Base-by-base conservation (phyloP, 805 yeast genomes). In the Saccharomycopsis sp. region DNA sequence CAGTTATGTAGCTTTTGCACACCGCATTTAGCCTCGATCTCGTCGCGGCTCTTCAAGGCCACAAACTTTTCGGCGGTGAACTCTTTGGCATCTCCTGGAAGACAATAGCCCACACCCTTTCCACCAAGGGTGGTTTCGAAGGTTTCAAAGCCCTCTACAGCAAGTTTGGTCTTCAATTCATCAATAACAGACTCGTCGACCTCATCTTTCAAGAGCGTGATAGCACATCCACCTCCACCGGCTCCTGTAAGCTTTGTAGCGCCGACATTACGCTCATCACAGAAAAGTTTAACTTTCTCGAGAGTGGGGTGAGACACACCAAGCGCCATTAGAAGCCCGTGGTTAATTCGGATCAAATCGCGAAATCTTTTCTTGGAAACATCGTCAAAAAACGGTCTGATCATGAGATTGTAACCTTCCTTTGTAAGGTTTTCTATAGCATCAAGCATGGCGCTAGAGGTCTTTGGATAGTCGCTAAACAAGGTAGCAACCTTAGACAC, bases 191-290 rank as follows among this genome's bases (percentile, higher is more conserved):
- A 68, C 19, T 70, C 75, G 0, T 65, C 64, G 1, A 70, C 72
- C 1, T 73, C 75, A 47, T 79, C 83, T 17, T 65, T 64, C 15
- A 92, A 75, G 44, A 94, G 72, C 0, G 98, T 94, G 58, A 94
- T 86, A 9, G 98, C 96, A 75, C 99, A 94, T 1, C 99, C 99
- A 55, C 99, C 99, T 20, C 99, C 99, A 41, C 99, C 99, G 0
- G 99, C 99, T 49, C 99, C 99, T 0, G 99, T 94, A 57, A 94
- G 78, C 70, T 94, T 94, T 0, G 99, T 93, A 59, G 87, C 84
- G 5, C 99, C 99, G 17, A 94, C 70, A 2, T 75, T 69, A 58
- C 82, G 66, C 55, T 77, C 78, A 67, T 87, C 92, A 23, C 89
- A 79, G n/a, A 82, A 73, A 20, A 81, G 72, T 66, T 84, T 86